These are phyloP conservation scores for Pyrrhoderma lamaoense DNA, from an alignment of 1,284 basidiomycete species.

Conservation along the genomic window DNA sequence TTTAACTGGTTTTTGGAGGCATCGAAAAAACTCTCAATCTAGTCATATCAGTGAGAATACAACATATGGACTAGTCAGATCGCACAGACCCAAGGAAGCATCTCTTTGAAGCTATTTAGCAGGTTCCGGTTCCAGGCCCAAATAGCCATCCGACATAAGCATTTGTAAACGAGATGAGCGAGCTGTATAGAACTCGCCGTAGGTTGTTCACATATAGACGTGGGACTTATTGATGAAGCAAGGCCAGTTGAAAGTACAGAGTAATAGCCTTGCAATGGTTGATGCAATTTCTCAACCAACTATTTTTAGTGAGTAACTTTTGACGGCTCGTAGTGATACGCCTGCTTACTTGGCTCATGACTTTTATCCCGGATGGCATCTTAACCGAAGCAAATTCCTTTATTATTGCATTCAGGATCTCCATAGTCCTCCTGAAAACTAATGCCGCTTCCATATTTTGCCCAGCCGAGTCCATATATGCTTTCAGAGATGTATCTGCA, in stretches of 20 bases:
- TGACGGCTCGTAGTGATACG: background rate
- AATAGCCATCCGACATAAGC: slow-evolving; percentile 51
- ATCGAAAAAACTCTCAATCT: slow-evolving; percentile 57
- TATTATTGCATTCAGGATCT: slow-evolving; percentile 53
- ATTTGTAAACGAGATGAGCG: slow-evolving; percentile 65
- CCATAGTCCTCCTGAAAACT: slow-evolving; percentile 52
- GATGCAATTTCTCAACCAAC: slow-evolving; percentile 50
- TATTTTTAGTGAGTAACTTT: slow-evolving; percentile 17
- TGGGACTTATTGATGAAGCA: slow-evolving; percentile 29
- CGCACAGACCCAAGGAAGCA: slow-evolving; percentile 47
- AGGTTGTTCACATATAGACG: slow-evolving; percentile 31
- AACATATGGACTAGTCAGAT: background rate
- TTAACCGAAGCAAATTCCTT: slow-evolving; percentile 65
- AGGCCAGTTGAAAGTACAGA: slow-evolving; percentile 42
- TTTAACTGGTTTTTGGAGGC: slow-evolving; percentile 49
- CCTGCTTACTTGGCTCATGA: slow-evolving; percentile 48
- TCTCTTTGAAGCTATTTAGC: slow-evolving; percentile 34
- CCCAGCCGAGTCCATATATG: slow-evolving; percentile 35
- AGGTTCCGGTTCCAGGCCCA: slow-evolving; percentile 63
- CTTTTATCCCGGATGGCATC: slow-evolving; percentile 55
- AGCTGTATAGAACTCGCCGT: slow-evolving; percentile 48
- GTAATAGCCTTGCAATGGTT: slow-evolving; percentile 51
- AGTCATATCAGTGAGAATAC: slow-evolving; percentile 15
- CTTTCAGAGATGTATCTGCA: slow-evolving; percentile 46
- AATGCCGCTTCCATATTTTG: slow-evolving; percentile 41